phyloP scores from a whole-genome alignment of 371 early-diverging fungal genomes.

The Mucor circinelloides region DNA sequence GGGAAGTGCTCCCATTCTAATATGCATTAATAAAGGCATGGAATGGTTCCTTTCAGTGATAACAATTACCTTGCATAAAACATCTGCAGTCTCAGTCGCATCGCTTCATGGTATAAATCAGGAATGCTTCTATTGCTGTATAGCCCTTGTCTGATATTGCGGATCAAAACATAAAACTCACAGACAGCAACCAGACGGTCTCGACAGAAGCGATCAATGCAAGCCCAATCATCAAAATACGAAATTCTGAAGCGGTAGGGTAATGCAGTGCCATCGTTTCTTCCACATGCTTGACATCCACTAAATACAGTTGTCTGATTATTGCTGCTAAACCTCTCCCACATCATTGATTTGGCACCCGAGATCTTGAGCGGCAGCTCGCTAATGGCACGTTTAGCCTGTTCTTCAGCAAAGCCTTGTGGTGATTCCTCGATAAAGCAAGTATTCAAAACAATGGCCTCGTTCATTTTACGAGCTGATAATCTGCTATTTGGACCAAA shows the following conservation, averaged over 20 bases:
- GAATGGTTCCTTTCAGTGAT: neutral
- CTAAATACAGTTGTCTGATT: slow-evolving; percentile 54
- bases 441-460: slow-evolving; percentile 84
- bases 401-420: slow-evolving; percentile 73
- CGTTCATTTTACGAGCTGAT: slow-evolving; percentile 82
- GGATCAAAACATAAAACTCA: slow-evolving; percentile 92
- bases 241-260: slow-evolving; percentile 83
- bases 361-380: slow-evolving; percentile 60
- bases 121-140: slow-evolving; percentile 73
- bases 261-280: slow-evolving; percentile 56
- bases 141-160: slow-evolving; percentile 84
- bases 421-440: slow-evolving; percentile 75
- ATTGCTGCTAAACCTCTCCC: slow-evolving; percentile 66
- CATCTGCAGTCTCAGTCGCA: slow-evolving; percentile 86
- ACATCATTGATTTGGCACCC: slow-evolving; percentile 59
- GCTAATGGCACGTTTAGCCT: slow-evolving; percentile 48
- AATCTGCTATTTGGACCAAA: slow-evolving; percentile 87
- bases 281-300: slow-evolving; percentile 91
- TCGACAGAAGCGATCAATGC: slow-evolving; percentile 87
- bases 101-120: slow-evolving; percentile 82
- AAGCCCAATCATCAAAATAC: slow-evolving; percentile 82
- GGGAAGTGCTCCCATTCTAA: slow-evolving; percentile 53
- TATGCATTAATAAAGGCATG: neutral
- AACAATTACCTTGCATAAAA: slow-evolving; percentile 71
- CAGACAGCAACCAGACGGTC: slow-evolving; percentile 89